Conservation (phyloP, 2,329 filamentous ascomycete genomes). For the Fusarium bactridioides region DNA sequence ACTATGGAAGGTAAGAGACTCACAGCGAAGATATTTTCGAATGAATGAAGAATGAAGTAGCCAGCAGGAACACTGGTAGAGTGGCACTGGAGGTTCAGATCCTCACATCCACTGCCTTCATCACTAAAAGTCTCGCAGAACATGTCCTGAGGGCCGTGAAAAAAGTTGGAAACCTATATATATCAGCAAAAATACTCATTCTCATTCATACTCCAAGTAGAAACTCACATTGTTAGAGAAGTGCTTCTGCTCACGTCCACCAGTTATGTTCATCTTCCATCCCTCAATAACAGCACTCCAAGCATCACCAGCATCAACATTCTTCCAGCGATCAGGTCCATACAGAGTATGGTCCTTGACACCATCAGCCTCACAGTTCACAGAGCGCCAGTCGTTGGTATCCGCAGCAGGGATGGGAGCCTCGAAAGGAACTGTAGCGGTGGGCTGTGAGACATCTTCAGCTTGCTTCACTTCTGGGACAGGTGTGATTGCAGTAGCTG, state of each 20-base stretch:
- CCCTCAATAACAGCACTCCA: constrained; percentile 11
- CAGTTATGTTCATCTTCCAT: constrained; percentile 9
- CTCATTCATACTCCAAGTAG: no score
- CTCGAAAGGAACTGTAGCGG: not conserved
- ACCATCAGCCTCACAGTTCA: constrained; percentile 4
- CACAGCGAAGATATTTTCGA: constrained; percentile 11
- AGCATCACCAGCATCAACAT: constrained; percentile 8
- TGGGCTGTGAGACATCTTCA: not conserved
- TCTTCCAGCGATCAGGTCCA: constrained; percentile 12
- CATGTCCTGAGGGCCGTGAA: constrained; percentile 23
- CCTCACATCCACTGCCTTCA: constrained; percentile 7
- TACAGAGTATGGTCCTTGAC: constrained; percentile 13
- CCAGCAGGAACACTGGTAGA: constrained; percentile 9
- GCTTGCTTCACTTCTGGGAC: not conserved
- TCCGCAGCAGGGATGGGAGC: not conserved
- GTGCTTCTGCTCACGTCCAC: constrained; percentile 2
- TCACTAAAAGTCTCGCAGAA: constrained; percentile 19
- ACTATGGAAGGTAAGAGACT: not conserved
- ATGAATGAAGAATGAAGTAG: constrained; percentile 16
- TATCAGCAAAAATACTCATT: no score
- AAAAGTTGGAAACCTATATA: constrained; percentile 9
- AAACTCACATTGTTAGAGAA: constrained; percentile 18
- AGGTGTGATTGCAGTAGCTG: not conserved
- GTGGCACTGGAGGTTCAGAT: constrained; percentile 9
- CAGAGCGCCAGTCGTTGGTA: not conserved